Percentiles rank a stretch among this genome's conserved stretches.
Conservation (phyloP, 1,139 yeast species). For the Yamadazyma pseudoaaseri region DNA sequence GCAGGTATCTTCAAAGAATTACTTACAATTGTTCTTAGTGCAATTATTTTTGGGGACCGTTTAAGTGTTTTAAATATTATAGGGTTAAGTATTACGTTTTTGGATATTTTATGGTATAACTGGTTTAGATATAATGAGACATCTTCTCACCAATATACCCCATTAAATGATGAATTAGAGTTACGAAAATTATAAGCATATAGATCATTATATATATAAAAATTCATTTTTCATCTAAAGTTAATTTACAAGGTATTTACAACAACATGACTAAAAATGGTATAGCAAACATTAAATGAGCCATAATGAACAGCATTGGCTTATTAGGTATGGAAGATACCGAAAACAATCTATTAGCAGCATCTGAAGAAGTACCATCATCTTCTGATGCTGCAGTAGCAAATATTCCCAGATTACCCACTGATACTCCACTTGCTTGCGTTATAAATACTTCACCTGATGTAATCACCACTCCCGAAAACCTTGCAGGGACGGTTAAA, state of each 20-base stretch:
- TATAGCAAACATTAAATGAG: not conserved
- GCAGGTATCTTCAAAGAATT: constrained; percentile 94
- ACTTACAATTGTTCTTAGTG: constrained; percentile 71
- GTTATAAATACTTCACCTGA: constrained; percentile 32
- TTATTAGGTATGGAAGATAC: not conserved
- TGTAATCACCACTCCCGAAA: constrained; percentile 32
- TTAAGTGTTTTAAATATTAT: constrained; percentile 64
- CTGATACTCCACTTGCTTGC: constrained; percentile 2
- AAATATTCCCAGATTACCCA: not conserved
- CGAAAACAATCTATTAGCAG: not conserved
- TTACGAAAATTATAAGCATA: constrained; percentile 12
- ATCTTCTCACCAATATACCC: constrained; percentile 9
- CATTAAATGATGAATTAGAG: constrained; percentile 10
- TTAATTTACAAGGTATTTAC: constrained; percentile 2
- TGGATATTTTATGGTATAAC: constrained; percentile 82
- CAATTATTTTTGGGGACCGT: constrained; percentile 71
- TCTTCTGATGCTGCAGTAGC: constrained; percentile 16
- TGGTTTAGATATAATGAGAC: constrained; percentile 48
- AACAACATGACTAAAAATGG: not conserved
- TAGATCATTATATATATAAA: no score
- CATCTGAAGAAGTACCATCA: not conserved
- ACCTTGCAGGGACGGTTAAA: constrained; percentile 33
- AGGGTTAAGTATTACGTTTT: constrained; percentile 76
- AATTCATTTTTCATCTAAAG: not conserved
- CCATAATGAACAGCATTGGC: not conserved